Evolutionary conservation across 2,329 filamentous ascomycete genomes (phyloP).

Genomic region (Colletotrichum incanum): DNA sequence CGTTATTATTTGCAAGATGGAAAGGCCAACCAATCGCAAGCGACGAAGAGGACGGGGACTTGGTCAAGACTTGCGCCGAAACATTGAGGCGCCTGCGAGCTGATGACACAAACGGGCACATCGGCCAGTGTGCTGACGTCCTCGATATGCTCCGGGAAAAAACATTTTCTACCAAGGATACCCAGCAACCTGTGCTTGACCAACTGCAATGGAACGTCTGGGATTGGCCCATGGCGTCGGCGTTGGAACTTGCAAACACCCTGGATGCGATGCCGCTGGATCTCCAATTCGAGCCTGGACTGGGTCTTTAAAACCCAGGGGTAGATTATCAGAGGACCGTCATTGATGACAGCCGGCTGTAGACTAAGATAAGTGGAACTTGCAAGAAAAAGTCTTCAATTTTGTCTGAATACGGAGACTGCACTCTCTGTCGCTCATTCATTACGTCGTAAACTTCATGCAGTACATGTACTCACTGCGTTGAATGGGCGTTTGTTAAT

Average conservation of each 20-base stretch:
- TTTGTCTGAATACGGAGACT: neutral
- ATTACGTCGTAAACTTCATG: no score
- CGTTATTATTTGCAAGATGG: conserved; percentile 46
- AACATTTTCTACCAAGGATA: conserved; percentile 42
- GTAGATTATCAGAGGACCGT: neutral
- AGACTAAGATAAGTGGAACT: neutral
- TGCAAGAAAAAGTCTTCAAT: neutral
- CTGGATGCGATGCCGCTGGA: conserved; percentile 47
- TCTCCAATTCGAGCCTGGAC: conserved; percentile 29
- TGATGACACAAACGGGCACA: conserved; percentile 39
- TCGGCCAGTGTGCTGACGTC: conserved; percentile 46
- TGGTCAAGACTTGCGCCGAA: conserved; percentile 42
- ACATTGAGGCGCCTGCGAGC: conserved; percentile 37
- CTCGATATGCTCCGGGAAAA: conserved; percentile 45
- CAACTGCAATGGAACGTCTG: conserved; percentile 48
- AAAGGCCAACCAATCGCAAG: conserved; percentile 42
- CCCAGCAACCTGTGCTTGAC: conserved; percentile 31
- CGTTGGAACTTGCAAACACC: conserved; percentile 47
- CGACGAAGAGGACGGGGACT: conserved; percentile 39
- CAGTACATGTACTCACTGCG: neutral
- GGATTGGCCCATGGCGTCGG: conserved; percentile 50
- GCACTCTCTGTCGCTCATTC: no score
- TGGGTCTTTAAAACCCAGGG: conserved; percentile 5
- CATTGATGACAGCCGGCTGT: neutral
- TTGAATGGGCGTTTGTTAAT: no score